phyloP scores from a whole-genome alignment of 331 rosid species.

The Rhamnella rubrinervis region DNA sequence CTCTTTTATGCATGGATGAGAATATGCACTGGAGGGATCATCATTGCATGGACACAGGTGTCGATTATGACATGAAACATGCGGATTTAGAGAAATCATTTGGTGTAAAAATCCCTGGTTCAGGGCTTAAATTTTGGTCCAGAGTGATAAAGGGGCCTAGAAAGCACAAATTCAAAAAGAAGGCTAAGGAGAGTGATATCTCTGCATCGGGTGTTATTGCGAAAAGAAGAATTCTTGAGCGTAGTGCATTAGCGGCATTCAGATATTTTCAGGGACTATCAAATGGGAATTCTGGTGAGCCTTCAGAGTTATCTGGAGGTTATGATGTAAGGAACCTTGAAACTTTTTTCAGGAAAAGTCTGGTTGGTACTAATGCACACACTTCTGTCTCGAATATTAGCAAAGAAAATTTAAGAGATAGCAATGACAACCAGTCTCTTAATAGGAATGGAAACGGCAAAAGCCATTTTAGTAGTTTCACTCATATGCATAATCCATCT shows the following conservation, averaged over 20 bases:
- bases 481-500: slow-evolving; percentile 22
- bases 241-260: slow-evolving; percentile 67
- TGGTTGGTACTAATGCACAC: slow-evolving; percentile 37
- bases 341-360: slow-evolving; percentile 39
- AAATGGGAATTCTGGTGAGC: slow-evolving; percentile 39
- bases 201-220: slow-evolving; percentile 43
- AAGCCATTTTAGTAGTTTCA: slow-evolving; percentile 28
- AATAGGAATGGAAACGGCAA: slow-evolving; percentile 25
- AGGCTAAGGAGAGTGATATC: slow-evolving; percentile 53
- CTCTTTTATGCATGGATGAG: slow-evolving; percentile 60
- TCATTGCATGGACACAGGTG: slow-evolving; percentile 70
- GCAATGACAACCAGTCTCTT: slow-evolving; percentile 25
- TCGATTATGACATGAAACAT: slow-evolving; percentile 77
- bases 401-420: slow-evolving; percentile 23
- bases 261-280: slow-evolving; percentile 56
- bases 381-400: slow-evolving; percentile 18
- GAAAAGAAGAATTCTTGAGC: slow-evolving; percentile 66
- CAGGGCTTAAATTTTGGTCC: slow-evolving; percentile 63
- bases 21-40: slow-evolving; percentile 63
- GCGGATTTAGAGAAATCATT: slow-evolving; percentile 82
- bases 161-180: slow-evolving; percentile 57
- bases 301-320: slow-evolving; percentile 33
- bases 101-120: slow-evolving; percentile 62
- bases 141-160: slow-evolving; percentile 49
- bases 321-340: slow-evolving; percentile 37